Base-by-base conservation (phyloP, 1,284 basidiomycete genomes). In the Ganoderma resinaceum region DNA sequence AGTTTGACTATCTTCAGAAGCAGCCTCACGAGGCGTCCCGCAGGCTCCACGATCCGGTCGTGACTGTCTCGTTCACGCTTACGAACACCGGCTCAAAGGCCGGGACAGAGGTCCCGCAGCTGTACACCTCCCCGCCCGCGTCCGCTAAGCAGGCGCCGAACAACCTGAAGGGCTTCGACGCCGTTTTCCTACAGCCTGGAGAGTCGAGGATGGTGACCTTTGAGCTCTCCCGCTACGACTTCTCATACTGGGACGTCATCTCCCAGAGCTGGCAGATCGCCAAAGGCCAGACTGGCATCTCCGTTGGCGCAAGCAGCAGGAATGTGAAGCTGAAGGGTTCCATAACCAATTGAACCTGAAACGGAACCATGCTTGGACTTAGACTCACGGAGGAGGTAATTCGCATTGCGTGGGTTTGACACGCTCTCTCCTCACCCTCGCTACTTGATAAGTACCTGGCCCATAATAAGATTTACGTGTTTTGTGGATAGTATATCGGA, bases 131-230 rank as follows among this genome's bases (percentile, higher is more conserved):
- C 73, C 86, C 88, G 75, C 88, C 89, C 0, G 66, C 82, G 0
- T 87, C 85, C 0, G 82, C 89, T 1, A 82, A 82, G 20, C 86
- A 89, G 68, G 89, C 91, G 1, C 91, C 91, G 0, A 85, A 84
- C 11, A 75, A 91, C 61, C 80, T 93, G 40, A 88, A 86, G 74
- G 91, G 91, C 4, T 93, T 93, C 78, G 87, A 86, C n/a, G 82
- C 89, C 69, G 78, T 89, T 12, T 83, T 83, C 31, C 72, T 91
- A 0, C 68, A 75, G 0, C 82, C 88, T 2, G 87, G 86, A 0
- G 77, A 88, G 70, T 84, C 79, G 16, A 78, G 76, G 67, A 78
- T 72, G 1, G 87, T 88, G 1, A 83, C 81, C 0, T 84, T 93
- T 74, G 82, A 80, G n/a, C 81, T 93, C 37, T 89, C 90, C 20